Base-by-base conservation (phyloP, 2,329 filamentous ascomycete species). In the Colletotrichum chlorophyti region DNA sequence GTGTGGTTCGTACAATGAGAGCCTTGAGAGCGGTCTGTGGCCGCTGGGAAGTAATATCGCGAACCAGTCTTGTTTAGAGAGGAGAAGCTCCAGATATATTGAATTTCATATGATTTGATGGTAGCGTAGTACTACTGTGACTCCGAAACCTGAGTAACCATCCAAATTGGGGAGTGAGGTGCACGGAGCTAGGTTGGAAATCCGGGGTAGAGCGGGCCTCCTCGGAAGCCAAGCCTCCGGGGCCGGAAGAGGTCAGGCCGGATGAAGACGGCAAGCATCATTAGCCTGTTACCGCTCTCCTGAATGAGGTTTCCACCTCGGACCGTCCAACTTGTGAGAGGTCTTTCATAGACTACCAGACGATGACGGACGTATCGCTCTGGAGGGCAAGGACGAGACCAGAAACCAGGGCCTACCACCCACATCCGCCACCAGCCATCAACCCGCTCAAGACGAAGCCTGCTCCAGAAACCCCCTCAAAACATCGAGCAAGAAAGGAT, bases 201-300 rank as follows among this genome's bases (percentile, higher is more conserved):
- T 21, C 40, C 38, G 43, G 32, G 14, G 14, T 14, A 15, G 27
- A 34, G 38, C 49, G 26, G 37, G 43, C 24, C 41, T 23, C 4
- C 12, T 6, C 57, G 57, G 57, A 60, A 38, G 37, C 23, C 31
- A 45, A 31, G 27, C 32, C 17, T 60, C 52, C 57, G 57, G n/a
- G 45, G 27, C 45, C 45, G 6, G 17, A 57, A 55, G 19, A 14
- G 31, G 55, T 12, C 37, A 53, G 21, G 21, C 26, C 51, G 45
- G 27, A 49, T n/a, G 8, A 15, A 24, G 6, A 24, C 21, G 12
- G 26, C 15, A 6, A 17, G 11, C n/a, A 35, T n/a, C n/a, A n/a
- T n/a, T n/a, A n/a, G n/a, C n/a, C n/a, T n/a, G n/a, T n/a, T n/a
- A n/a, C n/a, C n/a, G n/a, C n/a, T n/a, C n/a, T n/a, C n/a, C n/a